Evolutionary conservation across 352 stramenopile species (phyloP), one percentile per base, ranked within the genome.

Genomic region (Lagenidium giganteum): DNA sequence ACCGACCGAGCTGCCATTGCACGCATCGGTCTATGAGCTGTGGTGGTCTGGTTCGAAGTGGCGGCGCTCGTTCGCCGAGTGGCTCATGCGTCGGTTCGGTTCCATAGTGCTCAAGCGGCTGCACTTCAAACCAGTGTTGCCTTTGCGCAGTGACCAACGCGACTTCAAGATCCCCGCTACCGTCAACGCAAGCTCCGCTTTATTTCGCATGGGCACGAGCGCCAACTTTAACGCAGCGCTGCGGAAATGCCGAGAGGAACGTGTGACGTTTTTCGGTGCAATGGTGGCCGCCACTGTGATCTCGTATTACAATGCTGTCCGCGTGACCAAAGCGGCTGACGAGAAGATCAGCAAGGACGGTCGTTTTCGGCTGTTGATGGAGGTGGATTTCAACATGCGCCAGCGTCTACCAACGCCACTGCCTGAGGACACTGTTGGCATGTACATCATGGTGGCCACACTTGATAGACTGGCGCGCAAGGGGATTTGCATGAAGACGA

Each of bases 381-480:
- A 61, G 34, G 42, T 67, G 20, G 57, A 68, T 35, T 63, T 64
- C 22, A 70, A 80, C 51, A 78, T 83, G 67, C 65, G 67, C 2
- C 44, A 47, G 2, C 62, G 66, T 26, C 57, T 80, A 1, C 52
- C 53, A 2, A 39, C 60, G 22, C 58, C 65, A 2, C 48, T 55
- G n/a, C 43, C 59, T 6, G 51, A 61, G 11, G 42, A 66, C 18
- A 49, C 53, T 14, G 47, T 83, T 8, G 70, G 70, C 5, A 51
- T 63, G 42, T 80, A 61, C 47, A 64, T 54, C 23, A 60, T 51
- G 3, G 54, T 51, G 0, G 47, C 39, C 6, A 47, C 57, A 16
- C 20, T 69, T 1, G 49, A 61, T 1, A 40, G 40, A 31, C 45
- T 71, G 4, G 33, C 28, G 22, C 48, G 18, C 3, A 29, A 52